Conservation (phyloP, 345 rosid species). For the Dimocarpus longan region DNA sequence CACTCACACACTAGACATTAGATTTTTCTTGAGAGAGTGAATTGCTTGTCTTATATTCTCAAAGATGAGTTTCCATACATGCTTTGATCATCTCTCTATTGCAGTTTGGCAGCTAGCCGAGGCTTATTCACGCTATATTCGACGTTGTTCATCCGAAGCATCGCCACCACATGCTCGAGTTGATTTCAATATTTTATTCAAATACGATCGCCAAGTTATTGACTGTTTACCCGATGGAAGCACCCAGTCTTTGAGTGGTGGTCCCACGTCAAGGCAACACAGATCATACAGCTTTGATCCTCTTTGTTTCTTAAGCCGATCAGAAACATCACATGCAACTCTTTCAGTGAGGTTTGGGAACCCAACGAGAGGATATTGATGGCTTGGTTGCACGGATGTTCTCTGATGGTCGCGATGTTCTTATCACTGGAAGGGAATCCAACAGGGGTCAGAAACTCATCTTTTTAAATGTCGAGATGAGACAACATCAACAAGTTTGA, state of each 20-base stretch:
- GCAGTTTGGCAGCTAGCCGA: background rate
- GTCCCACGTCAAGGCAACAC: background rate
- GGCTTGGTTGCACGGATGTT: background rate
- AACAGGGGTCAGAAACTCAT: background rate
- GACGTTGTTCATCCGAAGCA: background rate
- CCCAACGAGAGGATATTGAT: background rate
- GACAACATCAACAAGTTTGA: background rate
- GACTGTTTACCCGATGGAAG: background rate
- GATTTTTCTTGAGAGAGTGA: no score
- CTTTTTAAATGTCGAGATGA: background rate
- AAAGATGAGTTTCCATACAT: no score
- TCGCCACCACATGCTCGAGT: background rate
- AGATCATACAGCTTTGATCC: background rate
- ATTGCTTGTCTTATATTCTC: no score
- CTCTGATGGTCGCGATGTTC: background rate
- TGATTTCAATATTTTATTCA: background rate
- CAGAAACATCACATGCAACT: background rate
- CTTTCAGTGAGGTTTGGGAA: background rate
- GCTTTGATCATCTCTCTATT: no score
- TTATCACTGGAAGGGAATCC: no score
- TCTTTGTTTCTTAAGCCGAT: background rate
- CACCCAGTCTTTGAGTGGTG: background rate
- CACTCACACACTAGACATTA: no score
- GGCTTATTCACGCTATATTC: no score
- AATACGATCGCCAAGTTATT: no score